Evolutionary conservation across 2,329 filamentous ascomycete genomes (phyloP), one percentile per base, ranked within the genome.

Genomic region (Rhexocercosporidium sp.): DNA sequence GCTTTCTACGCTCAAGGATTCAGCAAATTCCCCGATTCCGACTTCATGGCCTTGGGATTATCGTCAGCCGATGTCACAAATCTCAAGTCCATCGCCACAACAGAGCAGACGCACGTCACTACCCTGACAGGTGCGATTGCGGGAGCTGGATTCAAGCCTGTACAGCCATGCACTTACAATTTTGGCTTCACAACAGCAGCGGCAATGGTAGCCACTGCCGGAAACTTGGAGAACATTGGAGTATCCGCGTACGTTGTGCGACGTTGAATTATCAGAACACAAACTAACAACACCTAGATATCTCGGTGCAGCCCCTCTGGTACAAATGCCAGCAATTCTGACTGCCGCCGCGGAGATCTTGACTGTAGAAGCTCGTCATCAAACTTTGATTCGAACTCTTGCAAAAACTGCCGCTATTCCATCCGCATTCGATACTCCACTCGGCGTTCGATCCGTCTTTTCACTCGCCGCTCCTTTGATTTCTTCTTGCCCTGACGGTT

Each of bases 1-100:
- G 54, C 54, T 16, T 57, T 57, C 54, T 57, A 57, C 25, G 54
- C 54, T 25, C 54, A 57, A 57, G 54, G 54, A 41, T 57, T 57
- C 31, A 57, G 54, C 54, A 57, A 57, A 41, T 57, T 57, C 14
- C 54, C 54, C 20, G 54, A 57, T 25, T 57, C 54, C n/a, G 54
- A 57, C 20, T 57, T 57, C 54, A 57, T 57, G 54, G 54, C 54
- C 5, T 39, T 57, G 12, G 54, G 54, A 8, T 27, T 57, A 7
- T 4, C 9, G 14, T n/a, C 54, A 18, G 34, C 54, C 20, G 54
- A 57, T 41, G 54, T 57, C n/a, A 57, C 54, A 7, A 57, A 57
- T 41, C 31, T 57, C 20, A 57, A 57, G 5, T 57, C 54, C 8
- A 57, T 57, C 54, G 54, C 54, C 8, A 57, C 54, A 12, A 57